A percentile compares a stretch with the other conserved stretches of the same genome.
Evolutionary conservation across 108 stramenopile species (phyloP).

Genomic region (Epithemia pelagica): DNA sequence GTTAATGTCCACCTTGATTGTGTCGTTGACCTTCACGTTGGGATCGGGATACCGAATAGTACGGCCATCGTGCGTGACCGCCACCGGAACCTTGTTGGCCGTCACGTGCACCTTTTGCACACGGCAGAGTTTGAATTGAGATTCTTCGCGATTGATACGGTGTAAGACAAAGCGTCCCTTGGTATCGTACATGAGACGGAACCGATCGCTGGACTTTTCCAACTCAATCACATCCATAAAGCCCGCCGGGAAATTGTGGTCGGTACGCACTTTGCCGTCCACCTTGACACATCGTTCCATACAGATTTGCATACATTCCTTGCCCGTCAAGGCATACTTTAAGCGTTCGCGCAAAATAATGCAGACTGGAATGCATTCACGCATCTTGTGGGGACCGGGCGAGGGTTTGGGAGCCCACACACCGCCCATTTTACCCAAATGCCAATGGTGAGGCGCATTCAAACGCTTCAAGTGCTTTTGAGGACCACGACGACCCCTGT

Average conservation of each 20-base stretch:
- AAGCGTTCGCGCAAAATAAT: constrained; percentile 98
- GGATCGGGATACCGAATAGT: constrained; percentile 99
- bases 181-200: constrained; percentile 97
- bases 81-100: constrained; percentile 92
- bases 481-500: constrained; percentile 89
- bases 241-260: constrained; percentile 97
- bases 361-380: constrained; percentile 94
- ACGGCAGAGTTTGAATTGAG: constrained; percentile 97
- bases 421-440: constrained; percentile 98
- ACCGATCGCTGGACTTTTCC: constrained; percentile 92
- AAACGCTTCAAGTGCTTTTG: constrained; percentile 99
- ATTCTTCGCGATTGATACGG: constrained; percentile 89
- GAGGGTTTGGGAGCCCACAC: constrained; percentile 95
- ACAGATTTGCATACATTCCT: constrained; percentile 98
- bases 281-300: constrained; percentile 99
- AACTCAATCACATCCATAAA: constrained; percentile 98
- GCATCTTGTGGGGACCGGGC: constrained; percentile 96
- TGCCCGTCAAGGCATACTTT: constrained; percentile 98
- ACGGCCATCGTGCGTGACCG: constrained; percentile 99
- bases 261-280: constrained; percentile 98
- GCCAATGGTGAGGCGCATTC: constrained; percentile 99
- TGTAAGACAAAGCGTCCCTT: constrained; percentile 98
- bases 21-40: constrained; percentile 96
- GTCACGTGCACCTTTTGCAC: constrained; percentile 88
- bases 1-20: constrained; percentile 93